Conservation (phyloP, 202 grass and related monocot genomes). For the Sporobolus alterniflorus region DNA sequence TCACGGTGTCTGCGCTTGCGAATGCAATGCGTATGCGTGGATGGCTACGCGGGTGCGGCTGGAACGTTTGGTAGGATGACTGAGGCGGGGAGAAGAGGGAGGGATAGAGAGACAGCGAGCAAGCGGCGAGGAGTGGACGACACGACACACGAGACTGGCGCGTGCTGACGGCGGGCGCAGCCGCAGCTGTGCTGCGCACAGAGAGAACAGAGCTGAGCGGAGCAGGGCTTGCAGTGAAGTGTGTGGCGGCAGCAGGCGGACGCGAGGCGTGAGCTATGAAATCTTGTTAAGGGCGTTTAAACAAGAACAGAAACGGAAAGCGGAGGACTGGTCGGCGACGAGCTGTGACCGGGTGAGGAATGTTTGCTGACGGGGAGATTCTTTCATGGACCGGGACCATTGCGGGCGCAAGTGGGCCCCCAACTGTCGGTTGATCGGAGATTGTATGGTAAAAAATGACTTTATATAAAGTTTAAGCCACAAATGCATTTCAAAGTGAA, state of each 20-base stretch:
- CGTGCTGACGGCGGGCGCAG: slow-evolving; percentile 31
- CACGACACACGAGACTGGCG: slow-evolving; percentile 39
- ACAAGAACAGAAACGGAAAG: slow-evolving; percentile 21
- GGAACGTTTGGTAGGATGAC: neutral
- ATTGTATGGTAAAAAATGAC: neutral
- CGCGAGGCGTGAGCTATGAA: slow-evolving; percentile 57
- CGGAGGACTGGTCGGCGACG: neutral
- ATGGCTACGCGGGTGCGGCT: neutral
- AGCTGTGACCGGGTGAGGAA: neutral
- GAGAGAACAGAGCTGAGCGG: neutral
- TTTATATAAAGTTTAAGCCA: neutral
- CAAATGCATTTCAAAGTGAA: neutral
- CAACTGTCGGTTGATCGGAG: neutral
- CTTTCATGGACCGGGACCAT: slow-evolving; percentile 28
- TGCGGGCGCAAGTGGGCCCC: neutral
- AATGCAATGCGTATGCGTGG: slow-evolving; percentile 6
- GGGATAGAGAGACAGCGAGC: neutral
- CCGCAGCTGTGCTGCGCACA: slow-evolving; percentile 33
- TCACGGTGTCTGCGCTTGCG: neutral
- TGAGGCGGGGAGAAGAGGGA: neutral
- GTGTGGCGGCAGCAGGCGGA: slow-evolving; percentile 36
- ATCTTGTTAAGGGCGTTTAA: slow-evolving; percentile 34
- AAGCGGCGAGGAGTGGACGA: neutral
- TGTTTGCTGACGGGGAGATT: slow-evolving; percentile 33
- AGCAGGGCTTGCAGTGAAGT: slow-evolving; percentile 28